Evolutionary conservation across 148 eudicot genomes (phyloP), one percentile per base, ranked within the genome.

Genomic region (Suaeda aralocaspica): DNA sequence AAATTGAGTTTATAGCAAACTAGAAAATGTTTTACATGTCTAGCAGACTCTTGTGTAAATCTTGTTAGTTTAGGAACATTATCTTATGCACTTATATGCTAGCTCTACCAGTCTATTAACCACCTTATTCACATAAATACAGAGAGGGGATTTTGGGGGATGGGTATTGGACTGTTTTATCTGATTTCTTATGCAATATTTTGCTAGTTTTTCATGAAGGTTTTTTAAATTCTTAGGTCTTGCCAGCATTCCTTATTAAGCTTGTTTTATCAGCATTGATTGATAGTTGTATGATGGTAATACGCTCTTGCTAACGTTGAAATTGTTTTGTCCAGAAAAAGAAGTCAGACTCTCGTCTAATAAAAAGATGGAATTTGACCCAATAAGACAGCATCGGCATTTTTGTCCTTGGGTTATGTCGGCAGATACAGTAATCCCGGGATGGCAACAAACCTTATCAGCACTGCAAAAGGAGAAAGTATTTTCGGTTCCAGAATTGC

Each of bases 381-480:
- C 91, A 68, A 79, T 92, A 67, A 80, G 77, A 75, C 98, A 86
- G 81, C 98, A 92, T 72, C 84, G 98, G 58, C 84, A 83, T 73
- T 92, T 92, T 80, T 93, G 98, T 74, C 95, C 98, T 50, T 93
- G 96, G 98, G 84, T 87, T 69, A 64, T 82, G 56, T 84, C 92
- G 9, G 67, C 73, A 12, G 82, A 72, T 44, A 72, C 82, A 59
- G 70, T 82, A 36, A 50, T 67, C 58, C 87, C 96, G 68, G 98
- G 98, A 76, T 93, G 98, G 98, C 76, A 84, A 46, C 96, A 85
- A 81, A 79, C 88, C 46, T 77, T 93, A 66, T 76, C 84, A 72
- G 98, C 96, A 79, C 83, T 93, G 64, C 85, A 81, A 67, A 86
- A 86, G 67, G 86, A 82, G 72, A 85, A 87, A 74, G 90, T 87